Base-by-base conservation (phyloP, 2,329 filamentous ascomycete genomes). In the Fusarium hainanense region DNA sequence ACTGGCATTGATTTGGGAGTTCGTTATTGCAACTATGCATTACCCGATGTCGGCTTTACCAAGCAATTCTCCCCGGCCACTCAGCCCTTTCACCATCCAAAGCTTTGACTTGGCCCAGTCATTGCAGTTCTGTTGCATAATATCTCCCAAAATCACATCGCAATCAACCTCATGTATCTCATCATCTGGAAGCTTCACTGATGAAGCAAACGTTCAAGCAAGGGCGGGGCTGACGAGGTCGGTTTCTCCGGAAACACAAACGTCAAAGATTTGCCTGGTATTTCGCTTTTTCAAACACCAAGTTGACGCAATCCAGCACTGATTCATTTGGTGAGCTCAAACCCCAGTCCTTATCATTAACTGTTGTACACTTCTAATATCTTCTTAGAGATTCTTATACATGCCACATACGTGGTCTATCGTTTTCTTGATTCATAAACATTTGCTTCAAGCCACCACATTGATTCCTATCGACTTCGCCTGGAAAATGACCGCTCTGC, bases 391-490 rank as follows among this genome's bases (percentile, higher is more conserved):
- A 58, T 58, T 34, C 61, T 67, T 44, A 48, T 63, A 65, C 58
- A 74, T 51, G 63, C 61, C 66, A 69, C 61, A 56, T 48, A 48
- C 14, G 51, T 64, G 63, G 57, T 54, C 47, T 52, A 28, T 27
- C 21, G 37, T 49, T 46, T 54, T 44, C 48, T 30, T 52, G 55
- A 21, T 28, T 64, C 54, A 21, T 28, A 37, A 51, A 30, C 30
- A 12, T 13, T 57, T 11, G 77, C 28, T 37, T 74, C 75, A 94
- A 66, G 90, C 86, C 61, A 92, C 86, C 42, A 96, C 88, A 49
- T 87, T 84, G 58, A 96, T 87, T 18, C 93, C 93, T 75, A 94
- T 89, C 21, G 90, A 91, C 82, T 89, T 93, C 61, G 90, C 90
- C 80, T 93, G 90, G 71, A 84, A 90, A 72, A 95, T 93, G 65